Conservation (phyloP, 2,329 filamentous ascomycete species). For the Penicillium sp. region DNA sequence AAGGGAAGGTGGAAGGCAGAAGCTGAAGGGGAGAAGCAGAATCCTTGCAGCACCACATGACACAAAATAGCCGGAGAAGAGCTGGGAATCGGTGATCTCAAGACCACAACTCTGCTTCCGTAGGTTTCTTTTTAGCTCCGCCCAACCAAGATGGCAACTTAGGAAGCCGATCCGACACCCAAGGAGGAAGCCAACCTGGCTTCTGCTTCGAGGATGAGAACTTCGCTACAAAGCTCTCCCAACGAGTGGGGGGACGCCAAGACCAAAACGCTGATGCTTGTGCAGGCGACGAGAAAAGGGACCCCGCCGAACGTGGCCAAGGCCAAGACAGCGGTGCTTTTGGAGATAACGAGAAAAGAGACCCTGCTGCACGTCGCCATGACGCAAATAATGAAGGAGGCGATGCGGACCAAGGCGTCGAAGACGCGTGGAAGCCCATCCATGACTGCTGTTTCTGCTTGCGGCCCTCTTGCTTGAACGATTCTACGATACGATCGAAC, state of each 20-base stretch:
- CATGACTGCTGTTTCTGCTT: slow-evolving; percentile 14
- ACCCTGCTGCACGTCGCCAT: slow-evolving; percentile 17
- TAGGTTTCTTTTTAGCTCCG: background rate
- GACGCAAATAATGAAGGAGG: slow-evolving; percentile 12
- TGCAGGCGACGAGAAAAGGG: slow-evolving; percentile 15
- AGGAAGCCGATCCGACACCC: background rate
- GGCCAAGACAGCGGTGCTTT: background rate
- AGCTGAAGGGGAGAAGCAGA: background rate
- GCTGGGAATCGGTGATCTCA: slow-evolving; percentile 3
- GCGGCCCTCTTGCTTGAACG: slow-evolving; percentile 27
- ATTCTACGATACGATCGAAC: slow-evolving; percentile 38
- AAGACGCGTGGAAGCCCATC: slow-evolving; percentile 8
- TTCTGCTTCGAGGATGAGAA: slow-evolving; percentile 1
- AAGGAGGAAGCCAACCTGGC: slow-evolving; percentile 10
- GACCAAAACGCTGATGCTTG: slow-evolving; percentile 10
- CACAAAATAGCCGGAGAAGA: background rate
- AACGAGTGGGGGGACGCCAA: slow-evolving; percentile 13
- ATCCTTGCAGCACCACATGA: background rate
- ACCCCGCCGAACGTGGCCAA: slow-evolving; percentile 1
- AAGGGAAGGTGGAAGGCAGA: background rate
- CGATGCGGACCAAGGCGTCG: slow-evolving; percentile 1
- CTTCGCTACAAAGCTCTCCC: slow-evolving; percentile 4
- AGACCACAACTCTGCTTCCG: slow-evolving; percentile 22
- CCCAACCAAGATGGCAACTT: slow-evolving; percentile 10
- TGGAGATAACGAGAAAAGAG: slow-evolving; percentile 15